Percentiles rank a stretch among this genome's conserved stretches.
Evolutionary conservation across 2,329 filamentous ascomycete genomes (phyloP).

Genomic region (Hypoxylon sp.): DNA sequence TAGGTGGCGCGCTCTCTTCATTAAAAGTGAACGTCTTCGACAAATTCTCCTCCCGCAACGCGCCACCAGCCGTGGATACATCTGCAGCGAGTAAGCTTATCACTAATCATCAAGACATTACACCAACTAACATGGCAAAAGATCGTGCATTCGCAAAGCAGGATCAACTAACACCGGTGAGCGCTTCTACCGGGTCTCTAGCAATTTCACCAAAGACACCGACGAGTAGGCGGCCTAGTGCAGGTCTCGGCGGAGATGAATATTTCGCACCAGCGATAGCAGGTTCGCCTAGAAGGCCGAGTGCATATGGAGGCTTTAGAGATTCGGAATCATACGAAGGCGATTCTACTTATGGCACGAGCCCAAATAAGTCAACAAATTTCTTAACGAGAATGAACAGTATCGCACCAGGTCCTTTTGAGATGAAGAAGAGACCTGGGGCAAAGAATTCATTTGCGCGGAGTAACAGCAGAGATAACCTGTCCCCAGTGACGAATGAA

Average conservation of each 20-base stretch:
- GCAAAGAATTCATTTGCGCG: slow-evolving; percentile 48
- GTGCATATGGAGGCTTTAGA: slow-evolving; percentile 60
- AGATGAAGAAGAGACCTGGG: slow-evolving; percentile 52
- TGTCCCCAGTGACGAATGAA: slow-evolving; percentile 32
- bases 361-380: slow-evolving; percentile 54
- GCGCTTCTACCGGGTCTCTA: slow-evolving; percentile 66
- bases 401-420: slow-evolving; percentile 73
- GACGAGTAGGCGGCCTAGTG: slow-evolving; percentile 55
- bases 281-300: slow-evolving; percentile 54
- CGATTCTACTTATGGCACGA: slow-evolving; percentile 57
- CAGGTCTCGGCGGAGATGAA: slow-evolving; percentile 54
- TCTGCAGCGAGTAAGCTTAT: slow-evolving; percentile 64
- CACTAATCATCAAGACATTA: background rate
- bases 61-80: slow-evolving; percentile 64
- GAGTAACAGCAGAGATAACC: slow-evolving; percentile 41
- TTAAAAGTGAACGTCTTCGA: slow-evolving; percentile 49
- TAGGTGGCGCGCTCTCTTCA: slow-evolving; percentile 50
- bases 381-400: slow-evolving; percentile 70
- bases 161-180: slow-evolving; percentile 70
- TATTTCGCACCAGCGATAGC: slow-evolving; percentile 58
- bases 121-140: slow-evolving; percentile 50
- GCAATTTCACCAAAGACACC: slow-evolving; percentile 71
- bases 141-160: slow-evolving; percentile 63
- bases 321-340: slow-evolving; percentile 49
- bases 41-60: slow-evolving; percentile 53